Percentiles rank a stretch among this genome's conserved stretches.
These are phyloP conservation scores for Ministeria vibrans DNA, from an alignment of 78 protist genomes.

Conservation along the genomic window DNA sequence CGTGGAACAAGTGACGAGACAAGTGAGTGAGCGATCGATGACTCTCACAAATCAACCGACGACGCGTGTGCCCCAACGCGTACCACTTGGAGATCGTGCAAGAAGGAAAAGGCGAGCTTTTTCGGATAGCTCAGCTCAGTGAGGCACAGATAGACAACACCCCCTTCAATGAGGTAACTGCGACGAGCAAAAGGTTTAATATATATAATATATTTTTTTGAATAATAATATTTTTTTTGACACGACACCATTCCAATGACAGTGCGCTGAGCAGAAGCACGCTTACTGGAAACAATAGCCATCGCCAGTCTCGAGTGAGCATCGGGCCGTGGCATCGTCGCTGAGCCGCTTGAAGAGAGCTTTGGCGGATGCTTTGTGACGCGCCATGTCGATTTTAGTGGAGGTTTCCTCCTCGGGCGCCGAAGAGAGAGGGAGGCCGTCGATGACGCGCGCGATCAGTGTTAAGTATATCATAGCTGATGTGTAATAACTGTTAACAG, in stretches of 20 bases:
- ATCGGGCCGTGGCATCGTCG: background rate
- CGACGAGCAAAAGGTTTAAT: background rate
- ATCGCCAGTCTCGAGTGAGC: constrained; percentile 22
- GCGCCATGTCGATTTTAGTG: constrained; percentile 13
- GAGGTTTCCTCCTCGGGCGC: constrained; percentile 38
- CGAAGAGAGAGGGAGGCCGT: constrained; percentile 39
- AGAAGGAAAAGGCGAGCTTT: constrained; percentile 59
- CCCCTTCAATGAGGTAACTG: constrained; percentile 55
- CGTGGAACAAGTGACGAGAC: no score
- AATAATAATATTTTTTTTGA: background rate
- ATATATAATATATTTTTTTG: no score
- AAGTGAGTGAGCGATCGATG: no score
- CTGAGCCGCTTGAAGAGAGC: constrained; percentile 13
- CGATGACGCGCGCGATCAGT: constrained; percentile 25
- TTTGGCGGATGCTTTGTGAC: constrained; percentile 32
- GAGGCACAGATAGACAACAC: constrained; percentile 58
- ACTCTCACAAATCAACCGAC: no score
- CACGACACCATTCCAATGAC: background rate
- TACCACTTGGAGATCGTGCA: constrained; percentile 68
- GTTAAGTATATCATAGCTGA: constrained; percentile 12
- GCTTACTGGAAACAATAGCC: constrained; percentile 22
- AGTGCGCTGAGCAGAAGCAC: background rate
- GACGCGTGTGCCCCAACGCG: no score
- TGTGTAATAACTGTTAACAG: background rate
- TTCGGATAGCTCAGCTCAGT: constrained; percentile 69